phyloP scores from a whole-genome alignment of 2,329 filamentous ascomycete species.

The Mollisia scopiformis region DNA sequence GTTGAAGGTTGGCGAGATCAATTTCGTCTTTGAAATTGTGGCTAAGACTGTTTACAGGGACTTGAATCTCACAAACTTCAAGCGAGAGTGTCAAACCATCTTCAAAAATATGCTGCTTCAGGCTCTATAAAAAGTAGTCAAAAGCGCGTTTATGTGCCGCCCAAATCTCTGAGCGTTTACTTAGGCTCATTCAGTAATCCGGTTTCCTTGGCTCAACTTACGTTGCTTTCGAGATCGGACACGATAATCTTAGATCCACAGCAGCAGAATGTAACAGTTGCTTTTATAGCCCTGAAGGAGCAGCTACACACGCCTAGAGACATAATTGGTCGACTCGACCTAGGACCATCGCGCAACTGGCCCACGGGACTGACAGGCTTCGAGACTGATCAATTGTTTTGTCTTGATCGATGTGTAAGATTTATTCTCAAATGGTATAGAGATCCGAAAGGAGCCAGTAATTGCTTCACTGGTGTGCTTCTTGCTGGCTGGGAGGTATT shows the following conservation, averaged over 20 bases:
- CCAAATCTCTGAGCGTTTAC: constrained; percentile 33
- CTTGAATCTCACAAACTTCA: background rate
- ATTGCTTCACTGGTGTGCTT: constrained; percentile 43
- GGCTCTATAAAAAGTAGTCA: constrained; percentile 1
- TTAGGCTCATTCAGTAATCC: constrained; percentile 30
- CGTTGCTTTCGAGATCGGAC: constrained; percentile 8
- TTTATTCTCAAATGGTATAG: constrained; percentile 30
- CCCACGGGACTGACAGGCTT: background rate
- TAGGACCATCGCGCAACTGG: constrained; percentile 3
- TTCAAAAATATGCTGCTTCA: constrained; percentile 15
- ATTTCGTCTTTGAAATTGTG: background rate
- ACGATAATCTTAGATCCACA: constrained; percentile 20
- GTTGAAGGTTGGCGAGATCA: background rate
- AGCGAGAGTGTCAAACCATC: constrained; percentile 1
- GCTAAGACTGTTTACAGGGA: background rate
- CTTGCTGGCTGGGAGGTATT: constrained; percentile 45
- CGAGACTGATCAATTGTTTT: constrained; percentile 3
- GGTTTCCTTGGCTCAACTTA: constrained; percentile 9
- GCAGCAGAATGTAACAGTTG: constrained; percentile 9
- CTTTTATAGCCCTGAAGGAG: constrained; percentile 20
- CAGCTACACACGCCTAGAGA: constrained; percentile 21
- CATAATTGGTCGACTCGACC: constrained; percentile 38
- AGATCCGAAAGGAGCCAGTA: constrained; percentile 36
- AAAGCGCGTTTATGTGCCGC: constrained; percentile 12
- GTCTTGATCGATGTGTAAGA: constrained; percentile 25